Base-by-base conservation (phyloP, 805 yeast species). In the Candida wancherniae region DNA sequence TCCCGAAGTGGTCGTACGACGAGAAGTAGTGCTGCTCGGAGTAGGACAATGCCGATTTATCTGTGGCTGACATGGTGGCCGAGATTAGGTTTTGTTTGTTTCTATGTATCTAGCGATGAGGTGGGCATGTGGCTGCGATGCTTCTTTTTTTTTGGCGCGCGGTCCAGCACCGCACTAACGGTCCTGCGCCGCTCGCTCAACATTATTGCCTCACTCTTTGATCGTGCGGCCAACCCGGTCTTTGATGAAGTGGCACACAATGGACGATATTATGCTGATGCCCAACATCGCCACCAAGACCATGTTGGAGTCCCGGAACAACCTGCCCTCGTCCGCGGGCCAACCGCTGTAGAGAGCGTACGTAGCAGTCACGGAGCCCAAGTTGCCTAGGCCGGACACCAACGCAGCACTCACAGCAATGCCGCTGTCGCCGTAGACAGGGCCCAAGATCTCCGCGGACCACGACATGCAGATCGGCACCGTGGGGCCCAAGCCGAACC, bases 1-100 rank as follows among this genome's bases (percentile, higher is more conserved):
- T 92, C 32, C 96, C 95, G 53, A 86, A 87, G 56, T 92, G 97
- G 58, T 90, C 97, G 53, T 92, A 92, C 2, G 97, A 90, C 31
- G 80, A 73, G 67, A 92, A 92, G 63, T 92, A 92, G 60, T 90
- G 97, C 63, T 87, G 94, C 54, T 90, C 97, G 27, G 74, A 60
- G 55, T 76, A 75, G 16, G 86, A 76, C 46, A 83, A 64, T n/a
- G 64, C 36, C 19, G 64, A 51, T 50, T 79, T 80, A 42, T 78
- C 81, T 5, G 90, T 83, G 30, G 90, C 90, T 29, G 80, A 76
- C 47, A 40, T 38, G 15, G 8, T 26, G 9, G 17, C 13, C 7
- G 21, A 21, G 5, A 15, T 9, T 14, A 7, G 26, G n/a, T n/a
- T n/a, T n/a, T n/a, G n/a, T n/a, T n/a, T n/a, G n/a, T n/a, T n/a